Base-by-base conservation (phyloP, 169 alveolate genomes). In the Cyclospora cayetanensis region DNA sequence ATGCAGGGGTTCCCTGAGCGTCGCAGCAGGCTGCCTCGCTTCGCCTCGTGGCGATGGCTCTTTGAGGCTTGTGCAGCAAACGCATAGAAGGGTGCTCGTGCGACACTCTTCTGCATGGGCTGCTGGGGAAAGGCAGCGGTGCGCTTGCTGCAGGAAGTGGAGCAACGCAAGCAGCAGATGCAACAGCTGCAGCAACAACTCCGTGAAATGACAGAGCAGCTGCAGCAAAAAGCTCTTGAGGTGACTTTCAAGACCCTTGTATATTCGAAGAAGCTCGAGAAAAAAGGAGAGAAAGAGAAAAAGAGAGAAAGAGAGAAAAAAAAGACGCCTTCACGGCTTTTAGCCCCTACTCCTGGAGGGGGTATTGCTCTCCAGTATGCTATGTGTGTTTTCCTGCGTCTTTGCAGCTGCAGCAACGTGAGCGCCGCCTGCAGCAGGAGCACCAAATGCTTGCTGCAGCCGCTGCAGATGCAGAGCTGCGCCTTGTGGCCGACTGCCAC, bases 91-190 rank as follows among this genome's bases (percentile, higher is more conserved):
- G 70, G 35, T 55, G 70, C 70, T 4, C 70, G 25, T 55, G 4
- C 70, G n/a, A 18, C 60, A 9, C n/a, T 50, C 60, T 18, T 18
- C n/a, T n/a, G 70, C 18, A 9, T 55, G 70, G 35, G 18, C 3
- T 31, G 5, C 27, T 55, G 70, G 20, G 70, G 70, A 11, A 31
- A n/a, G n/a, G n/a, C n/a, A n/a, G n/a, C n/a, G 20, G 70, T 55
- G 25, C 70, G 70, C 25, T 22, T 31, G 25, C 70, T 55, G 70
- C 70, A 55, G 70, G 70, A 55, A 31, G 35, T 55, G 3, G 35
- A 55, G 70, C 70, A 55, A 31, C 70, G 70, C 70, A 55, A 55
- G 70, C 70, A 55, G 70, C 70, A 55, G 70, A 25, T 55, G 70
- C 70, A 55, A 31, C 70, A 55, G 18, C 70, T 55, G 12, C 70